phyloP scores from a whole-genome alignment of 371 early-diverging fungal species.

The Mucor irregularis region DNA sequence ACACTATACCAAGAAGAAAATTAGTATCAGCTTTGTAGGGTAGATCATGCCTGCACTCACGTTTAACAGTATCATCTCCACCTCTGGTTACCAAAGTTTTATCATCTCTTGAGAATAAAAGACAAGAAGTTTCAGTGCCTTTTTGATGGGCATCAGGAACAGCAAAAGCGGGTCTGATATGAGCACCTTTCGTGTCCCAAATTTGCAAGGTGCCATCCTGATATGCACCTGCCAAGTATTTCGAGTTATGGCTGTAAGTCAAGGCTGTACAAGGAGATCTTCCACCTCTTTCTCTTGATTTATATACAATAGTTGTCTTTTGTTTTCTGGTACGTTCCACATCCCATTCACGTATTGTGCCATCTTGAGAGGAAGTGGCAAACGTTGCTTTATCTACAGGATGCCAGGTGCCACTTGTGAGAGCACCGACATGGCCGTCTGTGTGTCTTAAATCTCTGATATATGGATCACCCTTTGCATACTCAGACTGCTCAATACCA shows the following conservation, averaged over 20 bases:
- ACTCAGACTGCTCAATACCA: constrained; percentile 73
- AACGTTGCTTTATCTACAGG: constrained; percentile 69
- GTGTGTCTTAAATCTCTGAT: constrained; percentile 87
- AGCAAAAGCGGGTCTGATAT: constrained; percentile 48
- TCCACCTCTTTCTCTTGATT: constrained; percentile 76
- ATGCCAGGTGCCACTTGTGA: constrained; percentile 85
- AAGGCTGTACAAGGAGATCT: constrained; percentile 66
- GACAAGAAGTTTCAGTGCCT: constrained; percentile 68
- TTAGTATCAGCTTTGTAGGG: background rate
- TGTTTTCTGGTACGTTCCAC: constrained; percentile 72
- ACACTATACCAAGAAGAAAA: constrained; percentile 56
- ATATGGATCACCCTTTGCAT: constrained; percentile 92
- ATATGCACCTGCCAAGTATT: constrained; percentile 65
- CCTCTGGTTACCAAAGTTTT: constrained; percentile 73
- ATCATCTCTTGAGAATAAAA: constrained; percentile 70
- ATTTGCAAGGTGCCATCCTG: constrained; percentile 68
- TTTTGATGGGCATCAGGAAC: constrained; percentile 72
- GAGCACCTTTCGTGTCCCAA: constrained; percentile 61
- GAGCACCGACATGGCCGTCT: constrained; percentile 83
- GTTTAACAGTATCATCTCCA: constrained; percentile 86
- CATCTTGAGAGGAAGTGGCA: constrained; percentile 82
- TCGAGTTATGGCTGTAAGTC: constrained; percentile 69
- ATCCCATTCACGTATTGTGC: constrained; percentile 91
- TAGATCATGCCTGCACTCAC: constrained; percentile 39
- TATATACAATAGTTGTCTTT: constrained; percentile 75